Percentiles rank a stretch among this genome's conserved stretches.
phyloP scores from a whole-genome alignment of 345 rosid species.

The Sonneratia caseolaris region DNA sequence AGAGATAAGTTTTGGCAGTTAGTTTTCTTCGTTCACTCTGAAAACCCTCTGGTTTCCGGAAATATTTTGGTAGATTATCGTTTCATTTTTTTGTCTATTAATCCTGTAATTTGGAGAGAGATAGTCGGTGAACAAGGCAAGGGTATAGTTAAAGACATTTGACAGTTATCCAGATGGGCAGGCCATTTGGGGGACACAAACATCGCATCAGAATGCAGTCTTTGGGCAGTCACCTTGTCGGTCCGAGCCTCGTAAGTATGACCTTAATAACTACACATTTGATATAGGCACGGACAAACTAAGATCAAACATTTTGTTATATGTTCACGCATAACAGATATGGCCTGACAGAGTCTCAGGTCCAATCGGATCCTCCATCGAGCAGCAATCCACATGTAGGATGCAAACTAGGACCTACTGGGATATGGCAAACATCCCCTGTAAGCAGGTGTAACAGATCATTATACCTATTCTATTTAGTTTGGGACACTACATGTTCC shows the following conservation, averaged over 20 bases:
- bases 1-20: not conserved
- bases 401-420: too few relatives aligned
- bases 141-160: not conserved
- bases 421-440: not conserved
- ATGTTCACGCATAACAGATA: too few relatives aligned
- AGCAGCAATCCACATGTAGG: too few relatives aligned
- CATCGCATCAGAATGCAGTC: not conserved
- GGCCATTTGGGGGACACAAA: not conserved
- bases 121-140: not conserved
- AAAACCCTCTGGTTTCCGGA: not conserved
- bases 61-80: not conserved
- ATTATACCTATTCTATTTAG: not conserved
- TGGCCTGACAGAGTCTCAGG: too few relatives aligned
- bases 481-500: too few relatives aligned
- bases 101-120: not conserved
- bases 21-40: conserved; percentile 1
- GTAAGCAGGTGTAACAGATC: conserved; percentile 26
- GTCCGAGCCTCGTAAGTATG: not conserved
- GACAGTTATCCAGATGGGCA: not conserved
- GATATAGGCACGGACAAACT: too few relatives aligned
- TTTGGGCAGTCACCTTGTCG: not conserved
- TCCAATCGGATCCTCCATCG: too few relatives aligned
- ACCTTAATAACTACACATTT: too few relatives aligned
- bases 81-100: not conserved
- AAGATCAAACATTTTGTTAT: too few relatives aligned